Conservation (phyloP, 805 yeast genomes). For the Kodamaea jinghongensis region DNA sequence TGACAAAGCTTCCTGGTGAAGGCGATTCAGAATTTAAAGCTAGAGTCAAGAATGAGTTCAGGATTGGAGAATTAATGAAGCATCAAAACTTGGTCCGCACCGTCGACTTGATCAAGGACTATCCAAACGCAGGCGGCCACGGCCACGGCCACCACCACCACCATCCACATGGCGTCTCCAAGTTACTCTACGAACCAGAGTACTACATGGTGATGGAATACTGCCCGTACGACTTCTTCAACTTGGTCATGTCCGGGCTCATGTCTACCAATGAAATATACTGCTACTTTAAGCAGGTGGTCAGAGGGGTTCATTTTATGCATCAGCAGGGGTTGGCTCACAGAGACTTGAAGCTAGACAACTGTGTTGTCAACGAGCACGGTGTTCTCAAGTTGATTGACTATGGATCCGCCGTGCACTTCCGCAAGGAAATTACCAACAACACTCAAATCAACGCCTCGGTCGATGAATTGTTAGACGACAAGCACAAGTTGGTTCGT, state of each 20-base stretch:
- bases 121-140: conserved; percentile 1
- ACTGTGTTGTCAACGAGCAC: conserved; percentile 74
- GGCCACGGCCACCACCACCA: conserved; percentile 3
- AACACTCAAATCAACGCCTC: conserved; percentile 5
- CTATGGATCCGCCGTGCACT: conserved; percentile 89
- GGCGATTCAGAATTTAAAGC: conserved; percentile 65
- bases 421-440: conserved; percentile 49
- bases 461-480: conserved; percentile 31
- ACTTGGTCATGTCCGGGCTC: conserved; percentile 85
- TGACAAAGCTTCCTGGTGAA: conserved; percentile 63
- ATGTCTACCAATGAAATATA: conserved; percentile 67
- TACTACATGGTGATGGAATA: conserved; percentile 86
- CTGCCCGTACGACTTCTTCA: conserved; percentile 88
- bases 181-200: conserved; percentile 23
- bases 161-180: conserved; percentile 21
- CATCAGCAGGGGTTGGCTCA: conserved; percentile 88
- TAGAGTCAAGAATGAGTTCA: conserved; percentile 79
- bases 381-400: conserved; percentile 88
- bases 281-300: conserved; percentile 82
- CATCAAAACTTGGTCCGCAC: conserved; percentile 83
- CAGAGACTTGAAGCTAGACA: conserved; percentile 88
- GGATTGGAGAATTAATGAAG: conserved; percentile 67
- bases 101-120: conserved; percentile 70
- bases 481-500: conserved; percentile 48
- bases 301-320: conserved; percentile 69